Evolutionary conservation across 2,329 filamentous ascomycete genomes (phyloP).

Genomic region (Rasamsonia emersonii): DNA sequence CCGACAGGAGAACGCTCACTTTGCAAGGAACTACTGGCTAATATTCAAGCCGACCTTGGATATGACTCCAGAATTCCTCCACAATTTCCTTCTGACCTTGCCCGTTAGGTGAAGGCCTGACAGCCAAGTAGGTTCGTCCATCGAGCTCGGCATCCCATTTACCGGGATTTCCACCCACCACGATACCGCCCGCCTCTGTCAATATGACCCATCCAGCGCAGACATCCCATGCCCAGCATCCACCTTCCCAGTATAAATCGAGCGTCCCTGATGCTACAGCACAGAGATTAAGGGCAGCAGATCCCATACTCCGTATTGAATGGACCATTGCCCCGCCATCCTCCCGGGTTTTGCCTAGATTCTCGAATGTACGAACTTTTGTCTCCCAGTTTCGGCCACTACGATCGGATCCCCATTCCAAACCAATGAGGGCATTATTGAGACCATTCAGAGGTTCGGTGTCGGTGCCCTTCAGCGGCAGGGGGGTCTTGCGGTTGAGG

Average conservation of each 20-base stretch:
- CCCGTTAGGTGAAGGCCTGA: slow-evolving; percentile 23
- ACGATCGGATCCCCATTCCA: slow-evolving; percentile 56
- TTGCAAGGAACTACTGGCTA: slow-evolving; percentile 6
- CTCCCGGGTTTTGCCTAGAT: slow-evolving; percentile 39
- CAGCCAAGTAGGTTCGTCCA: slow-evolving; percentile 45
- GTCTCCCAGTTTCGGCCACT: slow-evolving; percentile 48
- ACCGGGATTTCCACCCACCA: slow-evolving; percentile 52
- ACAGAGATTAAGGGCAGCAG: slow-evolving; percentile 55
- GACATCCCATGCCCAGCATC: slow-evolving; percentile 60
- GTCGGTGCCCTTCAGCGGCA: slow-evolving; percentile 39
- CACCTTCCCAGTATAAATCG: slow-evolving; percentile 58
- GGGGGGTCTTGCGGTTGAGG: slow-evolving; percentile 26
- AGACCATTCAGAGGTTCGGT: slow-evolving; percentile 41
- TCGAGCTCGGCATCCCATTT: slow-evolving; percentile 50
- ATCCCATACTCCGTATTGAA: slow-evolving; percentile 47
- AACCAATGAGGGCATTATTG: slow-evolving; percentile 44
- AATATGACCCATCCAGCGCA: slow-evolving; percentile 56
- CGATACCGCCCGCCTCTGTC: slow-evolving; percentile 50
- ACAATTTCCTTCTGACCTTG: slow-evolving; percentile 32
- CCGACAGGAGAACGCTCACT: background rate
- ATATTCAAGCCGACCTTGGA: slow-evolving; percentile 32
- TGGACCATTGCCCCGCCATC: slow-evolving; percentile 55
- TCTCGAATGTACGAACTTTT: slow-evolving; percentile 48
- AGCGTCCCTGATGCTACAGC: slow-evolving; percentile 48
- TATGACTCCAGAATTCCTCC: slow-evolving; percentile 33